Evolutionary conservation across 495 filamentous ascomycete genomes (phyloP).

Genomic region (Lindgomyces ingoldianus): DNA sequence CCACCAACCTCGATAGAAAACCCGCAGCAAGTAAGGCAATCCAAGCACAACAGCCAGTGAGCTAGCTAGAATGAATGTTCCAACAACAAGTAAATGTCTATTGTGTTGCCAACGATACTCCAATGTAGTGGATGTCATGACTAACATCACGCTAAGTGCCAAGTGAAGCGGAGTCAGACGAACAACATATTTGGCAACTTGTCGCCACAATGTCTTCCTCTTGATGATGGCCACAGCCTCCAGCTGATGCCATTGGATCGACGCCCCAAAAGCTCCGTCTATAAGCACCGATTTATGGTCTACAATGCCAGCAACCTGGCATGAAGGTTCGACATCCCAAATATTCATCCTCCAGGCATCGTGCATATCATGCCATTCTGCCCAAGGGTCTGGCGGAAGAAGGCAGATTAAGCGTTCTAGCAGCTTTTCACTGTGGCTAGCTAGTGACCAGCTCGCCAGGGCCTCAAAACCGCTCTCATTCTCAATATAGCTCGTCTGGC

Average conservation of each 20-base stretch:
- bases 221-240: conserved; percentile 24
- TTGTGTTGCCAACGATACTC: no score
- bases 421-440: neutral
- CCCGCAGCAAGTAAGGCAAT: no score
- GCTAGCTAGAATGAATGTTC: no score
- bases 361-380: neutral
- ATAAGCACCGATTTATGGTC: conserved; percentile 46
- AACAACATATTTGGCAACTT: no score
- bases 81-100: no score
- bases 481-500: neutral
- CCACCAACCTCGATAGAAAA: no score
- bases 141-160: no score
- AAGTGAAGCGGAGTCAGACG: no score
- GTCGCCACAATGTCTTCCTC: neutral
- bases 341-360: neutral
- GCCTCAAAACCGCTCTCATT: neutral
- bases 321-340: neutral
- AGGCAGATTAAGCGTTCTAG: neutral
- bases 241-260: conserved; percentile 43
- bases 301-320: conserved; percentile 45
- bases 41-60: no score
- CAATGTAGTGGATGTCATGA: no score
- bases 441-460: neutral
- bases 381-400: neutral
- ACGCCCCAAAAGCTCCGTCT: conserved; percentile 42